Evolutionary conservation across 495 filamentous ascomycete species (phyloP).

Genomic region (Aspergillus nanangensis): DNA sequence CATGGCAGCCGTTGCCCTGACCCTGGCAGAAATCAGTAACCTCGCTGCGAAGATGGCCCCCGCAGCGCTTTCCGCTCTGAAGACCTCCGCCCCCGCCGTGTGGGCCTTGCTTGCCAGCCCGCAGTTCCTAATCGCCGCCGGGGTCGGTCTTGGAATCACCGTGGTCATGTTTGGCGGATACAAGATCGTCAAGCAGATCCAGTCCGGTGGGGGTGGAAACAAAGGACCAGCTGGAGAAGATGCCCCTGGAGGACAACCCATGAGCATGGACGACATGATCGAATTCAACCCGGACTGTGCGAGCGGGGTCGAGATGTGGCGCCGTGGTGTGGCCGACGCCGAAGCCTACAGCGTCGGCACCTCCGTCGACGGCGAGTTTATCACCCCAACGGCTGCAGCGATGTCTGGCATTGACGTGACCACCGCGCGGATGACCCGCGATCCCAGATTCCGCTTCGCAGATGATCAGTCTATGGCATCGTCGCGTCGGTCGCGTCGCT

Average conservation of each 20-base stretch:
- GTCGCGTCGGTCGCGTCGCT: slow-evolving; percentile 37
- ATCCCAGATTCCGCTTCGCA: slow-evolving; percentile 38
- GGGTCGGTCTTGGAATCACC: slow-evolving; percentile 83
- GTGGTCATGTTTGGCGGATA: slow-evolving; percentile 93
- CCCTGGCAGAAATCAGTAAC: slow-evolving; percentile 84
- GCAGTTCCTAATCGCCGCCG: slow-evolving; percentile 89
- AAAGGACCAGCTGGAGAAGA: slow-evolving; percentile 1
- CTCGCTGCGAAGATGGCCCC: slow-evolving; percentile 82
- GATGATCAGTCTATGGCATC: slow-evolving; percentile 29
- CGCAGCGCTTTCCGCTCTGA: slow-evolving; percentile 66
- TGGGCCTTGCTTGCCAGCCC: slow-evolving; percentile 85
- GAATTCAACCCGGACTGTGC: slow-evolving; percentile 51
- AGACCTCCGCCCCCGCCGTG: slow-evolving; percentile 73
- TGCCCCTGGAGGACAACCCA: slow-evolving; percentile 1
- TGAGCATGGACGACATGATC: slow-evolving; percentile 54
- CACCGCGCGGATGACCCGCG: slow-evolving; percentile 27
- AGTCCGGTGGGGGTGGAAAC: slow-evolving; percentile 28
- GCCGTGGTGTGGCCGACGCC: slow-evolving; percentile 74
- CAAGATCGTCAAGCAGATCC: slow-evolving; percentile 90
- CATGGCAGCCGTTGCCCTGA: slow-evolving; percentile 89
- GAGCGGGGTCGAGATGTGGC: slow-evolving; percentile 73
- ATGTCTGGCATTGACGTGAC: slow-evolving; percentile 49
- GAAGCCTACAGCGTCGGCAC: slow-evolving; percentile 57
- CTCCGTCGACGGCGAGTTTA: slow-evolving; percentile 79
- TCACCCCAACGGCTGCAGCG: slow-evolving; percentile 70